Base-by-base conservation (phyloP, 225 moss, liverwort and hornwort species). In the Physcomitrium patens region DNA sequence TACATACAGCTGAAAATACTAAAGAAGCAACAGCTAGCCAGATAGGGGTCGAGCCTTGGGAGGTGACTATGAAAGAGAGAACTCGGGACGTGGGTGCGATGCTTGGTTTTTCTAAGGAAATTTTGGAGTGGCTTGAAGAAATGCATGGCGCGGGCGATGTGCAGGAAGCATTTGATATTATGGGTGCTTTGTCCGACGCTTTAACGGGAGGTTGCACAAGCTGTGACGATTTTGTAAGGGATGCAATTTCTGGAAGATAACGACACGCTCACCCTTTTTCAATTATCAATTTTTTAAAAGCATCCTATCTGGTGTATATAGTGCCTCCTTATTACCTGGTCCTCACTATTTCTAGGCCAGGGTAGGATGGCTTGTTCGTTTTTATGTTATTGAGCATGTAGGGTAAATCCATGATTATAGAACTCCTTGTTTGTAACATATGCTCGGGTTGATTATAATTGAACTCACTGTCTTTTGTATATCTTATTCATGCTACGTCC, bases 91-190 rank as follows among this genome's bases (percentile, higher is more conserved):
- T 95, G 7, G 80, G 90, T 49, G 86, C 89, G 31, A 83, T 99
- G 82, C 80, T 95, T 16, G 88, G 85, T 1, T 93, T 95, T 76
- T 80, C 92, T 3, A 99, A 95, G 76, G 95, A 99, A 77, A 83
- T 93, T 66, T 70, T 99, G 66, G 99, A 99, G 77, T 99, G 95
- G 99, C 81, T 92, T 46, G 93, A 99, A 86, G 99, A 99, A 63
- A 95, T 99, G 84, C 95, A 92, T 63, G 86, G 85, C 1, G 90
- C 93, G 1, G 87, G 84, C 10, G 95, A 99, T 77, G 89, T 91
- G 64, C 95, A 99, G 78, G 99, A 99, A 80, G 90, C 91, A n/a
- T 81, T 99, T 60, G 99, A 93, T 76, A 89, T 99, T 72, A 95
- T 95, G 85, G 93, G 91, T 24, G 93, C 89, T n/a, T 78, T 99